These are phyloP conservation scores for Zygosaccharomyces rouxii DNA, from an alignment of 805 yeast species.

Conservation along the genomic window DNA sequence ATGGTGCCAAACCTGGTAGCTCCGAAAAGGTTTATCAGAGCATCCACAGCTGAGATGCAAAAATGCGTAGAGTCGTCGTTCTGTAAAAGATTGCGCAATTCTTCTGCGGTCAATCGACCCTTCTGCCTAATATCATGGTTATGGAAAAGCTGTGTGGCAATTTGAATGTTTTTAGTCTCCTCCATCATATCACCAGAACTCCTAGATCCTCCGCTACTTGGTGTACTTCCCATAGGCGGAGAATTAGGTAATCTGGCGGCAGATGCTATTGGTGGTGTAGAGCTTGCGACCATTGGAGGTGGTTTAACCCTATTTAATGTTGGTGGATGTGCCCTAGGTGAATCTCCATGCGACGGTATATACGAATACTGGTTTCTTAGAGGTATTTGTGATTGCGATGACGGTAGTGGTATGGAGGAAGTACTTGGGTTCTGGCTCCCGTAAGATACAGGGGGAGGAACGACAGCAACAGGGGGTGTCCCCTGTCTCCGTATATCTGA, in stretches of 20 bases:
- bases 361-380: background rate
- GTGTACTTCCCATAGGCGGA: slow-evolving; percentile 8
- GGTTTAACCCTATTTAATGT: slow-evolving; percentile 10
- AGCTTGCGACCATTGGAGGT: slow-evolving; percentile 6
- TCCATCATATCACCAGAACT: slow-evolving; percentile 12
- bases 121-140: slow-evolving; percentile 31
- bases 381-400: background rate
- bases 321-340: slow-evolving; percentile 8
- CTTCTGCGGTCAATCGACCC: slow-evolving; percentile 34
- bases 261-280: slow-evolving; percentile 10
- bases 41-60: slow-evolving; percentile 34
- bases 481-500: background rate
- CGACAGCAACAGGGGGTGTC: slow-evolving; percentile 2
- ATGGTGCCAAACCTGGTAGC: slow-evolving; percentile 35
- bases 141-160: slow-evolving; percentile 31
- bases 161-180: slow-evolving; percentile 25
- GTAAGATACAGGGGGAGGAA: background rate
- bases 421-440: background rate
- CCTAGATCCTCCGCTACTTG: slow-evolving; percentile 11
- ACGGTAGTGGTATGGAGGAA: slow-evolving; percentile 3
- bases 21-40: slow-evolving; percentile 35
- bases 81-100: slow-evolving; percentile 33
- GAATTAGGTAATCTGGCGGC: slow-evolving; percentile 13
- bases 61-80: slow-evolving; percentile 35
- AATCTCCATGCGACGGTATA: background rate